Evolutionary conservation across 805 yeast species (phyloP).

Genomic region (Candida fluviatilis): DNA sequence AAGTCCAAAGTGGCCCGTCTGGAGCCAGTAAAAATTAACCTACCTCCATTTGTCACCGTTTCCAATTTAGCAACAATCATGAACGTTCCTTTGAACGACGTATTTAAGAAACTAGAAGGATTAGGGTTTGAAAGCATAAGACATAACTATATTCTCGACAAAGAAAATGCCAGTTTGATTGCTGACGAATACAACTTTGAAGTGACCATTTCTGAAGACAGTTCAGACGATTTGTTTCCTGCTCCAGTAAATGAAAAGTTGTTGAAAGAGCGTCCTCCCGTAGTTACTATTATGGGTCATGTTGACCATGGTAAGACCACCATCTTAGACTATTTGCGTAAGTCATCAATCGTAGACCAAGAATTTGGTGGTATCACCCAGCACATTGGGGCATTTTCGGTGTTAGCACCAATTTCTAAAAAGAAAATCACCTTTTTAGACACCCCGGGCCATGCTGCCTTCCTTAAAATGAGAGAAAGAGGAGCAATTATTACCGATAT

Average conservation of each 20-base stretch:
- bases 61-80: slow-evolving; percentile 73
- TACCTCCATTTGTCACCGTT: slow-evolving; percentile 79
- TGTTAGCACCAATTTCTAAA: slow-evolving; percentile 69
- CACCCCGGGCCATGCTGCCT: slow-evolving; percentile 98
- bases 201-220: slow-evolving; percentile 49
- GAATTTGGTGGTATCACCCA: slow-evolving; percentile 98
- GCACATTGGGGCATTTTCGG: slow-evolving; percentile 95
- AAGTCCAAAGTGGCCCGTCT: slow-evolving; percentile 9
- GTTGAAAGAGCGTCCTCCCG: slow-evolving; percentile 76
- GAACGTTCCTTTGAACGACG: slow-evolving; percentile 56
- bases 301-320: slow-evolving; percentile 99
- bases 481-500: slow-evolving; percentile 95
- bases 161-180: slow-evolving; percentile 78
- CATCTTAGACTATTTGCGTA: slow-evolving; percentile 78
- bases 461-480: slow-evolving; percentile 91
- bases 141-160: slow-evolving; percentile 77
- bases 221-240: slow-evolving; percentile 57
- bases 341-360: slow-evolving; percentile 73
- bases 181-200: slow-evolving; percentile 87
- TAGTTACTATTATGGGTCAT: slow-evolving; percentile 98
- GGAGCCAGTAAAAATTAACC: slow-evolving; percentile 25
- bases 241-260: slow-evolving; percentile 42
- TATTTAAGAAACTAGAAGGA: slow-evolving; percentile 53
- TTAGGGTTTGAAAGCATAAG: slow-evolving; percentile 73
- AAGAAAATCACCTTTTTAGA: slow-evolving; percentile 85